Conservation (phyloP, 148 eudicot genomes). For the Heliosperma pusillum region DNA sequence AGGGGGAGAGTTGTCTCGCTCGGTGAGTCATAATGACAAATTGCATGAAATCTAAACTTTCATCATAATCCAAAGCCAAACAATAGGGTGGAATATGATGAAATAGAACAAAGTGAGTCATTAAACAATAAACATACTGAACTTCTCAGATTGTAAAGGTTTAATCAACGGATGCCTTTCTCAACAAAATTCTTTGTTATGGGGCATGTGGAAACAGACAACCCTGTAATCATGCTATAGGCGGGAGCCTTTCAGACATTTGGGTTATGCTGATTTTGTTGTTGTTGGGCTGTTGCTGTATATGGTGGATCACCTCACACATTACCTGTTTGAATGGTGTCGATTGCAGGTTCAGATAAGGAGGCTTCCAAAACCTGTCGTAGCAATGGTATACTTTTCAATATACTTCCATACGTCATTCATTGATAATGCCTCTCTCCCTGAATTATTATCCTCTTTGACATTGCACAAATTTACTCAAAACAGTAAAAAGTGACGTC, state of each 20-base stretch:
- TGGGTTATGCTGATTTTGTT: too few relatives aligned
- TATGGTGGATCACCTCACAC: neutral
- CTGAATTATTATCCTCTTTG: neutral
- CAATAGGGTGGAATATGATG: too few relatives aligned
- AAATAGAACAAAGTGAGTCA: too few relatives aligned
- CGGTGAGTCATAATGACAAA: too few relatives aligned
- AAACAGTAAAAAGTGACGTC: neutral
- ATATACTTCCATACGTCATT: neutral
- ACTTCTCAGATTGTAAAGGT: too few relatives aligned
- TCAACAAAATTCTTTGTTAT: neutral
- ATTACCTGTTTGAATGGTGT: neutral
- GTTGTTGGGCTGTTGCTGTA: too few relatives aligned
- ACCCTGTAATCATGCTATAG: too few relatives aligned
- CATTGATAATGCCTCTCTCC: neutral
- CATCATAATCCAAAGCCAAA: too few relatives aligned
- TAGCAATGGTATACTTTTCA: conserved; percentile 69
- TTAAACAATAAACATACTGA: too few relatives aligned
- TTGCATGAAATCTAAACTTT: too few relatives aligned
- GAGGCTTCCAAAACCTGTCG: conserved; percentile 93
- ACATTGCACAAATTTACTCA: neutral
- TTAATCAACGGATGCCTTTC: neutral
- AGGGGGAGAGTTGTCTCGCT: too few relatives aligned
- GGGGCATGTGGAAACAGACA: neutral
- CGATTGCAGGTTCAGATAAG: conserved; percentile 73
- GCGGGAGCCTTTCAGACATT: too few relatives aligned